Evolutionary conservation across 2,329 filamentous ascomycete species (phyloP), one percentile per base, ranked within the genome.

Genomic region (Venturia nashicola): DNA sequence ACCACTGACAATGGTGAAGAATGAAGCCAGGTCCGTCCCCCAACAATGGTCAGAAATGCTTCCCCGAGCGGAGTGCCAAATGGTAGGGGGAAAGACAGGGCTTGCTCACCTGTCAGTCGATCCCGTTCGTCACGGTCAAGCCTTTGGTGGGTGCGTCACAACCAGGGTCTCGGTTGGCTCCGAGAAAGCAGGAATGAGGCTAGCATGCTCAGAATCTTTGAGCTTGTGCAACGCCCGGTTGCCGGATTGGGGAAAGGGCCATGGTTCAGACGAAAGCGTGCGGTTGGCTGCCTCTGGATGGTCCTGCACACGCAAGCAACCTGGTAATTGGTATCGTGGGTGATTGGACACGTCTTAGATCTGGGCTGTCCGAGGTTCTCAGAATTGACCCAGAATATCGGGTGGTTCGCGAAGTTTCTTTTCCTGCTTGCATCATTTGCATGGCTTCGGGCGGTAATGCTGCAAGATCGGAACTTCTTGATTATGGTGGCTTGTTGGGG

Each of bases 111-210:
- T 36, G 32, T 57, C 51, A 57, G 51, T 57, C 18, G 32, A n/a
- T 57, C 14, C 51, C 48, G 48, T 32, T 36, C n/a, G 46, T 51
- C 46, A 51, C 27, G 46, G 46, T 51, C 46, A 51, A 51, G 46
- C 46, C 9, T 23, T 51, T 27, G n/a, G 23, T 23, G 46, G n/a
- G 44, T 48, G 44, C 44, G 20, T 32, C n/a, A 20, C 48, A 55
- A 55, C 48, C 48, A 55, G 48, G 23, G 14, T 57, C 51, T 57
- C 51, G 51, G 51, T 57, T 57, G 51, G 48, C 48, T 55, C 48
- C 48, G 48, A 55, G 16, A 18, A 36, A 6, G 48, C 23, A 12
- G 48, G 27, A 57, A 57, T 36, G 51, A 57, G 32, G 51, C 32
- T 36, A 18, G 51, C 14, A 18, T 32, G 27, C 14, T 18, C 34